Evolutionary conservation across 192 early-diverging fungal genomes (phyloP).

Genomic region (Backusella mclennaniae): DNA sequence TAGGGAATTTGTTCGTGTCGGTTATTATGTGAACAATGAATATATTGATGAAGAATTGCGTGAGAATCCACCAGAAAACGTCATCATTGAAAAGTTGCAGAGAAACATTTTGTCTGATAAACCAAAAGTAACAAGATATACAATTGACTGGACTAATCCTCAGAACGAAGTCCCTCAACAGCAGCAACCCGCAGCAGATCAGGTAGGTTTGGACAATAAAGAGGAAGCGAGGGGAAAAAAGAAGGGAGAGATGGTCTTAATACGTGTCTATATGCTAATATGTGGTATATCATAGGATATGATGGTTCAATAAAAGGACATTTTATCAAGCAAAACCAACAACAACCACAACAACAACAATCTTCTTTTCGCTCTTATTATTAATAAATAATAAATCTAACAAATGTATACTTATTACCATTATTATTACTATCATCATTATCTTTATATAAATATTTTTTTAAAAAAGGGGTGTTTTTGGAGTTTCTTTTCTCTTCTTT

Average conservation of each 20-base stretch:
- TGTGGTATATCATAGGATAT: slow-evolving; percentile 11
- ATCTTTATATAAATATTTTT: background rate
- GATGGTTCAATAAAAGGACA: slow-evolving; percentile 17
- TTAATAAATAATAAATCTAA: background rate
- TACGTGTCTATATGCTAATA: background rate
- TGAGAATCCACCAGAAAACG: slow-evolving; percentile 71
- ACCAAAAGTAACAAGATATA: slow-evolving; percentile 80
- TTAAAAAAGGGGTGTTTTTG: background rate
- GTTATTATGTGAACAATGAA: slow-evolving; percentile 98
- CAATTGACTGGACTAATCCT: slow-evolving; percentile 34
- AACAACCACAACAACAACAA: background rate
- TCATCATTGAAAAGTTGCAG: slow-evolving; percentile 73
- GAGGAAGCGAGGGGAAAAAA: background rate
- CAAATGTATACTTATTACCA: background rate
- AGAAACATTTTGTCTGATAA: slow-evolving; percentile 91
- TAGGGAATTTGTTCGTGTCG: slow-evolving; percentile 94
- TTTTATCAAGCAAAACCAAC: background rate
- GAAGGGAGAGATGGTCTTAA: background rate
- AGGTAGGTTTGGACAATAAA: background rate
- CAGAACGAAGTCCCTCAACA: slow-evolving; percentile 10
- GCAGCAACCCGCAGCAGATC: background rate
- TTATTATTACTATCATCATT: background rate
- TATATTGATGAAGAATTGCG: slow-evolving; percentile 82
- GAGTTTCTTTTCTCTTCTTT: too few relatives aligned
- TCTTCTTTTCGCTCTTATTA: background rate